Conservation (phyloP, 2,329 filamentous ascomycete species). For the Lachnellula cervina region DNA sequence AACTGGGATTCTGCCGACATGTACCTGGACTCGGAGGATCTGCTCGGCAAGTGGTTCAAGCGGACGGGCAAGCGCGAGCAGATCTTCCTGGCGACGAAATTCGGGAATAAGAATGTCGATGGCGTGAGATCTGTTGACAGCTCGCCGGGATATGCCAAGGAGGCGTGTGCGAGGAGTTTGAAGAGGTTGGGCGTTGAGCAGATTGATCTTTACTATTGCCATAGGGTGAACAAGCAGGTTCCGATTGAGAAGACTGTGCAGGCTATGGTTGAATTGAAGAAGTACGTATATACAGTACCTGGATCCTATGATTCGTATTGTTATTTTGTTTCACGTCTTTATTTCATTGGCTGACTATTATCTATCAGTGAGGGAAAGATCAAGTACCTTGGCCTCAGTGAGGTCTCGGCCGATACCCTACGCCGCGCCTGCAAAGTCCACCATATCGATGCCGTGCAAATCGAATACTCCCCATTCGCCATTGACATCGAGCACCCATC, state of each 20-base stretch:
- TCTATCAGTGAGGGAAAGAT: slow-evolving; percentile 52
- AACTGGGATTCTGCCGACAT: slow-evolving; percentile 26
- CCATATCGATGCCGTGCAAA: slow-evolving; percentile 46
- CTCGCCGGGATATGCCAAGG: slow-evolving; percentile 37
- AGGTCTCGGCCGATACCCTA: slow-evolving; percentile 44
- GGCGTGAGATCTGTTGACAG: slow-evolving; percentile 26
- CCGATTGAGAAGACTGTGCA: slow-evolving; percentile 41
- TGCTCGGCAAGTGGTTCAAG: slow-evolving; percentile 45
- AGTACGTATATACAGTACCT: no score
- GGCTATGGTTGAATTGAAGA: slow-evolving; percentile 36
- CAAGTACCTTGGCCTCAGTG: slow-evolving; percentile 50
- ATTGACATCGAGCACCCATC: slow-evolving; percentile 52
- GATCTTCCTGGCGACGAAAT: slow-evolving; percentile 50
- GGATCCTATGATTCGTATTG: background rate
- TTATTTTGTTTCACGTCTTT: background rate
- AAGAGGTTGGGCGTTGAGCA: slow-evolving; percentile 35
- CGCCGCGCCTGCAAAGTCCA: slow-evolving; percentile 46
- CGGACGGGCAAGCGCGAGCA: slow-evolving; percentile 38
- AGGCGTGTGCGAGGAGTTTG: slow-evolving; percentile 37
- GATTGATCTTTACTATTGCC: slow-evolving; percentile 36
- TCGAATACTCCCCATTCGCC: slow-evolving; percentile 49
- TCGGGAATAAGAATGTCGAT: slow-evolving; percentile 28
- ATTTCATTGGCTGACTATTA: background rate
- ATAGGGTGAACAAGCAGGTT: slow-evolving; percentile 34
- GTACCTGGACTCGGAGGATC: slow-evolving; percentile 8